These are phyloP conservation scores for Ustilago sp. DNA, from an alignment of 1,284 basidiomycete genomes.

Conservation along the genomic window DNA sequence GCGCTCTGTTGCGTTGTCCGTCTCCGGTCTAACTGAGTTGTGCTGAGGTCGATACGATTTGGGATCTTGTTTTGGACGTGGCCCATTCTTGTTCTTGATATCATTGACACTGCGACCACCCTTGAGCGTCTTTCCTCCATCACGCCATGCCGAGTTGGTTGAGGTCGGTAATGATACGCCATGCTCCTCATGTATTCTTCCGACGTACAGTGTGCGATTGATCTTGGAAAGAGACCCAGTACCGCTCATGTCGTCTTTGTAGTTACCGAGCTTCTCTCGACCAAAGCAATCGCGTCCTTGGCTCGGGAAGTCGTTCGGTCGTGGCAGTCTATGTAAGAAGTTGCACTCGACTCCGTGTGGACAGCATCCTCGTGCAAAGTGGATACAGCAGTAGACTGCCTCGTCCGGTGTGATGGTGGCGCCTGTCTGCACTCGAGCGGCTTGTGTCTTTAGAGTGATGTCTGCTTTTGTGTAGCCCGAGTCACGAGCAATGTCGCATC, in stretches of 20 bases:
- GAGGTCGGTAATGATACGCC: slow-evolving; percentile 41
- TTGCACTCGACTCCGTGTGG: slow-evolving; percentile 96
- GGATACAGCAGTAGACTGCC: slow-evolving; percentile 94
- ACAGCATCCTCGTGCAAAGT: slow-evolving; percentile 95
- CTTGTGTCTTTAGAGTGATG: slow-evolving; percentile 33
- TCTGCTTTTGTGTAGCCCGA: slow-evolving; percentile 80
- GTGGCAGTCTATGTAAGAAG: slow-evolving; percentile 84
- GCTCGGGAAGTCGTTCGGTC: slow-evolving; percentile 79
- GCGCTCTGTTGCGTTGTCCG: slow-evolving; percentile 55
- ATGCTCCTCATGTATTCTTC: slow-evolving; percentile 76
- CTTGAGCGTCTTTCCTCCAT: slow-evolving; percentile 56
- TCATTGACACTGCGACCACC: slow-evolving; percentile 51
- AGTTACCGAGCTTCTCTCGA: slow-evolving; percentile 95
- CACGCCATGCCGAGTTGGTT: slow-evolving; percentile 54
- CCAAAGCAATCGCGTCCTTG: slow-evolving; percentile 96
- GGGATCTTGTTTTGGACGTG: slow-evolving; percentile 34
- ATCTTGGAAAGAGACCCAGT: slow-evolving; percentile 93
- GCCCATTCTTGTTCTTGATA: slow-evolving; percentile 21
- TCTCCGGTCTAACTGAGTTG: slow-evolving; percentile 46
- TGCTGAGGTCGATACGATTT: slow-evolving; percentile 50
- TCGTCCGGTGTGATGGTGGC: slow-evolving; percentile 67
- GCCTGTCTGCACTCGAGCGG: slow-evolving; percentile 29
- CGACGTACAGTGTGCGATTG: slow-evolving; percentile 95
- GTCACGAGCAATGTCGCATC: slow-evolving; percentile 89
- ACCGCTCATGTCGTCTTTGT: slow-evolving; percentile 99